A percentile compares a stretch with the other conserved stretches of the same genome.
These are phyloP conservation scores for Scedosporium boydii DNA, from an alignment of 2,329 filamentous ascomycete genomes.

Conservation along the genomic window DNA sequence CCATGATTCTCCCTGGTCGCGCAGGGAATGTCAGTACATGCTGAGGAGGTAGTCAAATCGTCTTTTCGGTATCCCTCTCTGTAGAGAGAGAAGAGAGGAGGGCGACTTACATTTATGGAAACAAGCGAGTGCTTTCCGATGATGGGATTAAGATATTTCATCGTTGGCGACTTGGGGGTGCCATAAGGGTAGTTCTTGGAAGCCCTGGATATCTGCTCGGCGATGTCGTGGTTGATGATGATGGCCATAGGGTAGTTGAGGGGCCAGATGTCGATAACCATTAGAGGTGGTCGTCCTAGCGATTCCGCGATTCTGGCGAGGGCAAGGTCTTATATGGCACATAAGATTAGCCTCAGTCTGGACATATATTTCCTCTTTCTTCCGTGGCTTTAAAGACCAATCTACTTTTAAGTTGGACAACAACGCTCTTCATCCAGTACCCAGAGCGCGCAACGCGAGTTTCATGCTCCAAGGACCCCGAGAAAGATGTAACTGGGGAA, in stretches of 20 bases:
- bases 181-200: conserved; percentile 22
- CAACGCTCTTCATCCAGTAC: background rate
- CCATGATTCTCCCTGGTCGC: conserved; percentile 11
- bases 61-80: background rate
- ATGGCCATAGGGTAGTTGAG: conserved; percentile 21
- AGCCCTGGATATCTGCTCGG: conserved; percentile 26
- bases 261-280: conserved; percentile 25
- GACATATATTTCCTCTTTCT: background rate
- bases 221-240: conserved; percentile 21
- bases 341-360: background rate
- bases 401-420: background rate
- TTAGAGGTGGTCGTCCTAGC: conserved; percentile 21
- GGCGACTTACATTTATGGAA: background rate
- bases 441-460: too few species aligned
- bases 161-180: conserved; percentile 17
- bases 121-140: conserved; percentile 5
- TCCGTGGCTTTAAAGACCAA: background rate
- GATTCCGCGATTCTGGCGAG: conserved; percentile 16
- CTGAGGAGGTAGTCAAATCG: background rate
- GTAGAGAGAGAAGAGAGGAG: background rate
- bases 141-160: conserved; percentile 1
- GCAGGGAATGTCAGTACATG: background rate
- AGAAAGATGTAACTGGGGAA: background rate
- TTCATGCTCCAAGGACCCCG: background rate
- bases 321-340: background rate